Percentiles rank a stretch among this genome's conserved stretches.
Evolutionary conservation across 2,329 filamentous ascomycete genomes (phyloP).

Genomic region (Xylaria hypoxylon): DNA sequence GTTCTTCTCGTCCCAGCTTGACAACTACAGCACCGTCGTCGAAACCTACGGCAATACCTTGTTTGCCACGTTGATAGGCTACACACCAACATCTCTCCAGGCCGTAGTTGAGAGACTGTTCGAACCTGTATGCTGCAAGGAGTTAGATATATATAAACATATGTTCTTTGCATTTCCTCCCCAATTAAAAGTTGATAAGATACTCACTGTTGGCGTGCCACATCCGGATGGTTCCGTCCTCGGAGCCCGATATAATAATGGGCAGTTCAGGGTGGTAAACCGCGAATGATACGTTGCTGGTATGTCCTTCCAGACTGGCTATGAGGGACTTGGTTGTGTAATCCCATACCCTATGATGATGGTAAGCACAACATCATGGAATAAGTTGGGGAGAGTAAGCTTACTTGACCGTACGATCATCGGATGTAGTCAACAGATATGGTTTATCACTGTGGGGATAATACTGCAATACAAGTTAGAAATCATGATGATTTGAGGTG

Average conservation of each 20-base stretch:
- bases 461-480: slow-evolving; percentile 58
- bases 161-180: not conserved
- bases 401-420: slow-evolving; percentile 91
- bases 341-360: slow-evolving; percentile 78
- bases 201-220: slow-evolving; percentile 88
- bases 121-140: slow-evolving; percentile 78
- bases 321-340: slow-evolving; percentile 98
- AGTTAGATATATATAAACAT: slow-evolving; percentile 20
- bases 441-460: slow-evolving; percentile 79
- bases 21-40: slow-evolving; percentile 98
- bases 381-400: not conserved
- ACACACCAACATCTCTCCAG: slow-evolving; percentile 98
- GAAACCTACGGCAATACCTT: slow-evolving; percentile 94
- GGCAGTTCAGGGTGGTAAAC: slow-evolving; percentile 98
- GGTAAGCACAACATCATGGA: not conserved
- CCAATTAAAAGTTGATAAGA: not conserved
- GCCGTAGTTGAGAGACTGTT: slow-evolving; percentile 96
- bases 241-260: slow-evolving; percentile 96
- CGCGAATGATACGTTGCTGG: slow-evolving; percentile 97
- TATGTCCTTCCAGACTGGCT: slow-evolving; percentile 95
- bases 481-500: not conserved
- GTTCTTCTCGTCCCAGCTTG: slow-evolving; percentile 96
- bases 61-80: slow-evolving; percentile 92
- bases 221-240: slow-evolving; percentile 97
- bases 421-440: slow-evolving; percentile 95